Conservation (phyloP, 2,329 filamentous ascomycete species). For the Hawksworthiomyces lignivorus region DNA sequence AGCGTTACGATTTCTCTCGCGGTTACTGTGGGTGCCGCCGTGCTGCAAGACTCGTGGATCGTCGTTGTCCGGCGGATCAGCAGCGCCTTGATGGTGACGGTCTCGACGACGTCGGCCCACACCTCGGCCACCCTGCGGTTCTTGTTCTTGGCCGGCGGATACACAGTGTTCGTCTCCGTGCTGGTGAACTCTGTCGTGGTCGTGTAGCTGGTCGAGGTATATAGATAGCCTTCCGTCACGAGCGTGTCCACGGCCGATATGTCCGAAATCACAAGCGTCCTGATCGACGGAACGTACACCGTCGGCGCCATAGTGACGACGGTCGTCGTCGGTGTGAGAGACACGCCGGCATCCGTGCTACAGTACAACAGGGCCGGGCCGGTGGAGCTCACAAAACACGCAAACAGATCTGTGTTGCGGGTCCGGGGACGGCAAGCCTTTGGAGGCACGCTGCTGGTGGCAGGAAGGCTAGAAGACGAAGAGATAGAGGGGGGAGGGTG, state of each 20-base stretch:
- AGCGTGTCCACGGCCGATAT: not conserved
- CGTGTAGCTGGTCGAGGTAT: not conserved
- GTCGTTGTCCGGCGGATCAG: not conserved
- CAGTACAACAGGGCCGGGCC: not conserved
- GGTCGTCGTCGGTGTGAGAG: not conserved
- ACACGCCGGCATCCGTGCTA: not conserved
- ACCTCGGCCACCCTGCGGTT: too few relatives aligned
- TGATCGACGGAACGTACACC: not conserved
- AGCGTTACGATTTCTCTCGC: too few relatives aligned
- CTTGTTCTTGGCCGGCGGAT: not conserved
- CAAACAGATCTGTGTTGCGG: slow-evolving; percentile 1
- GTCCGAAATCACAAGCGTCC: not conserved
- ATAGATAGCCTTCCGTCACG: not conserved
- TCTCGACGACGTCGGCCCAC: not conserved
- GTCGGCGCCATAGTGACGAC: not conserved
- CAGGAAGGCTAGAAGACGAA: not conserved
- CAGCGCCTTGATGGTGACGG: not conserved
- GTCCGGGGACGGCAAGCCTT: not conserved
- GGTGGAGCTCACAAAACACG: not conserved
- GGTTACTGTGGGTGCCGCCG: not conserved
- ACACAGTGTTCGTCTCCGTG: not conserved
- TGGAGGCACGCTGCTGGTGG: not conserved
- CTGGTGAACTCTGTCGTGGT: not conserved
- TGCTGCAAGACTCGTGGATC: not conserved
- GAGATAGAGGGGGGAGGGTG: not conserved